Base-by-base conservation (phyloP, 306 rosid species). In the Neltuma alba region DNA sequence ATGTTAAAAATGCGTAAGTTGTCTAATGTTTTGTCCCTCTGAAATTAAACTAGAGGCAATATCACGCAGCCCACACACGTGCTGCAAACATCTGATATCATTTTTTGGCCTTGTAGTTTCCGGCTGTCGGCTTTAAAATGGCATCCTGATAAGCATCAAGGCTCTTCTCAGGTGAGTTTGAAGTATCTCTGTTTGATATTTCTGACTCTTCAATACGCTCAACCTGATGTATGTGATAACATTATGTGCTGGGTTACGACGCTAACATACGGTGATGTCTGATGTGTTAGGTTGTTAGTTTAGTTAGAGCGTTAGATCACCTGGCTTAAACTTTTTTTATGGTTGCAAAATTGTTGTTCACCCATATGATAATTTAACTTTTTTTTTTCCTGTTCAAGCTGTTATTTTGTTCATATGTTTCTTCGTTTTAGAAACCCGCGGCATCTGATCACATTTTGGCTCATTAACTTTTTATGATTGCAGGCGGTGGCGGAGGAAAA, bases 61-160 rank as follows among this genome's bases (percentile, higher is more conserved):
- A 7, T 63, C 79, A 27, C 65, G 45, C 37, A 41, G 15, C n/a
- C 5, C 23, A 20, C 62, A 55, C 34, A 41, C 14, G 68, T 77
- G 27, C 67, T 38, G 63, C 62, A 63, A 45, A 38, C 33, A 18
- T 25, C 70, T 41, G 71, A 41, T 37, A 23, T 34, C 54, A 47
- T 31, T 40, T 25, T 60, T 72, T 82, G 40, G 23, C 42, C 52
- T 45, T 66, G 87, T 85, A 94, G 98, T 73, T 94, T 89, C 64
- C 95, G 91, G 30, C 75, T 87, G 76, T 89, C 97, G 0, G 97
- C 99, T 76, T 80, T 91, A n/a, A 94, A 92, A 84, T 94, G 97
- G 99, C 97, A 92, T 87, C 99, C 97, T 76, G 99, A 94, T 83
- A 91, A 88, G 84, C 97, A 94, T 85, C 93, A 88, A 72, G 95